These are phyloP conservation scores for Phytopythium montanum DNA, from an alignment of 352 stramenopile species.

Conservation along the genomic window DNA sequence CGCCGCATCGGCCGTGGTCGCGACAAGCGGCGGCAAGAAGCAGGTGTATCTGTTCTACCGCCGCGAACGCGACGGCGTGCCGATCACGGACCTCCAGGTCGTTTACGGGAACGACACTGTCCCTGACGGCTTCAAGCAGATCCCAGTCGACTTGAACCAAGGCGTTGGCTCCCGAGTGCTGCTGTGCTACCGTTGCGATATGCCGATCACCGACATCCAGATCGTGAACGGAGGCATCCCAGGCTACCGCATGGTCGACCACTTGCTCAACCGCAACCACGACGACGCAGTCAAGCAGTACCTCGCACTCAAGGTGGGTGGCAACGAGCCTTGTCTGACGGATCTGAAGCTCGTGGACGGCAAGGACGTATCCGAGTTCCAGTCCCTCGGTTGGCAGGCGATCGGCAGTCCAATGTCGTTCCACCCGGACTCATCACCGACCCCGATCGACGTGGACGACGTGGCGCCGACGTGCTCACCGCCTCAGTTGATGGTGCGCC, in stretches of 20 bases:
- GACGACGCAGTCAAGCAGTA: constrained; percentile 75
- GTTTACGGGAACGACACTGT: constrained; percentile 75
- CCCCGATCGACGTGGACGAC: background rate
- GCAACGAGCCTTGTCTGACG: constrained; percentile 77
- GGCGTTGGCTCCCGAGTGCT: constrained; percentile 80
- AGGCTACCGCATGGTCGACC: constrained; percentile 80
- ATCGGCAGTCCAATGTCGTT: constrained; percentile 62
- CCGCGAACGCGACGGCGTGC: constrained; percentile 69
- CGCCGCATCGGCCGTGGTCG: constrained; percentile 3
- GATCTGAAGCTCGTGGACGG: constrained; percentile 64
- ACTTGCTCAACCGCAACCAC: constrained; percentile 67
- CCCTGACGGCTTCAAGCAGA: constrained; percentile 86
- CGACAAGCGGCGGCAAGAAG: constrained; percentile 58
- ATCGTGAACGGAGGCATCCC: constrained; percentile 82
- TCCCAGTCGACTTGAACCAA: constrained; percentile 85
- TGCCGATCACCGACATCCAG: constrained; percentile 86
- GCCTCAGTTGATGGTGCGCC: constrained; percentile 62
- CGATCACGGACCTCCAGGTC: constrained; percentile 83
- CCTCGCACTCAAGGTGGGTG: constrained; percentile 77
- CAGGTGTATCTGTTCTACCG: constrained; percentile 84
- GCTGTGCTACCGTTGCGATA: constrained; percentile 85
- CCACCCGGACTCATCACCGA: constrained; percentile 4
- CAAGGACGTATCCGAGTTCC: constrained; percentile 33
- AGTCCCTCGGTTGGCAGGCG: constrained; percentile 61
- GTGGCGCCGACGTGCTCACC: constrained; percentile 6